Base-by-base conservation (phyloP, 352 stramenopile species). In the Phytophthora tubulina region DNA sequence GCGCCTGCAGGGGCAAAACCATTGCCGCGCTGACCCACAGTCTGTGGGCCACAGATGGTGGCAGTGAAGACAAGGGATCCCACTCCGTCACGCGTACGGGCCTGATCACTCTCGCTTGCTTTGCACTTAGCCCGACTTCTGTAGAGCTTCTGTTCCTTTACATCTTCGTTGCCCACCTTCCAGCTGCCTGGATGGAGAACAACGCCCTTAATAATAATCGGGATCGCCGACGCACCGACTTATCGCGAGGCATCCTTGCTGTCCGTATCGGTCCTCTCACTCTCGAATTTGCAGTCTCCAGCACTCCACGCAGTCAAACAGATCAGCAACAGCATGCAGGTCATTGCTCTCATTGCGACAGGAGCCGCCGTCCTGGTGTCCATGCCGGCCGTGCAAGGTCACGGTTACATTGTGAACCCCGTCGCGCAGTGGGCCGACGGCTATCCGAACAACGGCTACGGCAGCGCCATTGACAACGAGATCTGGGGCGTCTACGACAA, bases 391-490 rank as follows among this genome's bases (percentile, higher is more conserved):
- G 75, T 70, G 10, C 50, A 71, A 3, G 75, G 74, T 9, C 75
- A 81, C 60, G 68, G 46, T 41, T 81, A 90, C 71, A 82, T 90
- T 48, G 67, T 83, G 17, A 70, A 89, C 14, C 82, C 84, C 3
- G 78, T 64, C 3, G 61, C 72, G 36, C 51, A 68, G 39, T 88
- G 72, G 75, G 57, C 67, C 31, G 46, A 80, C 6, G 78, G 75
- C 7, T 85, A 85, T 54, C 58, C 78, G n/a, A 68, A 60, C 42
- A 88, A 88, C 58, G 80, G 80, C 32, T 88, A 82, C 68, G 76
- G 75, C 54, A 80, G 76, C 57, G 84, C 76, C n/a, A 66, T 88
- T 38, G 70, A 84, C 64, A 76, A 73, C 17, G 33, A 72, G 3
- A 73, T 86, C 39, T 88, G 68, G 59, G 78, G 78, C 6, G 11